These are phyloP conservation scores for Spinacia oleracea DNA, from an alignment of 179 eudicot genomes.

Conservation along the genomic window DNA sequence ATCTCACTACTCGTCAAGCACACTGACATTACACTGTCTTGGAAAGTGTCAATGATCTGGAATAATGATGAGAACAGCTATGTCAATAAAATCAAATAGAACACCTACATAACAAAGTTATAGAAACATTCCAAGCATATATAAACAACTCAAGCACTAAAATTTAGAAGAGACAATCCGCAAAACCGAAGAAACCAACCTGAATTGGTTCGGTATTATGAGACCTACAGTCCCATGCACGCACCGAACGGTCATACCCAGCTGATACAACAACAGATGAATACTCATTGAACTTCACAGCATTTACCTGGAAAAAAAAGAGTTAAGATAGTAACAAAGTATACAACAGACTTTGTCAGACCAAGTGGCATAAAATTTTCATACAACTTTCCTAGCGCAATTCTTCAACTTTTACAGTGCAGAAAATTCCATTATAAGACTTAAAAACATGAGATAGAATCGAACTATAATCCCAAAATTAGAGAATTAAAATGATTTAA, in stretches of 20 bases:
- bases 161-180: neutral
- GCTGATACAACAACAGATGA: constrained; percentile 87
- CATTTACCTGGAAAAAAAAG: constrained; percentile 64
- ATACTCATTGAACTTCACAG: constrained; percentile 90
- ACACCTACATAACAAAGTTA: neutral
- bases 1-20: constrained; percentile 80
- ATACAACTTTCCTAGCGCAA: neutral
- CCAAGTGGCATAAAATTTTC: neutral
- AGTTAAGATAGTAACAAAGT: neutral
- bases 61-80: constrained; percentile 16
- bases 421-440: neutral
- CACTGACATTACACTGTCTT: constrained; percentile 96
- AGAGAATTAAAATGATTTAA: neutral
- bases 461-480: neutral
- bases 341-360: neutral
- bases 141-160: constrained; percentile 4
- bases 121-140: constrained; percentile 9
- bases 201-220: constrained; percentile 96
- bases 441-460: neutral
- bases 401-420: neutral
- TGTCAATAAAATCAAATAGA: neutral
- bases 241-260: constrained; percentile 87
- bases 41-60: constrained; percentile 85
- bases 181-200: constrained; percentile 34
- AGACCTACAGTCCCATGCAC: constrained; percentile 94